A percentile compares a stretch with the other conserved stretches of the same genome.
phyloP scores from a whole-genome alignment of 345 rosid genomes.

The Aethionema arabicum region DNA sequence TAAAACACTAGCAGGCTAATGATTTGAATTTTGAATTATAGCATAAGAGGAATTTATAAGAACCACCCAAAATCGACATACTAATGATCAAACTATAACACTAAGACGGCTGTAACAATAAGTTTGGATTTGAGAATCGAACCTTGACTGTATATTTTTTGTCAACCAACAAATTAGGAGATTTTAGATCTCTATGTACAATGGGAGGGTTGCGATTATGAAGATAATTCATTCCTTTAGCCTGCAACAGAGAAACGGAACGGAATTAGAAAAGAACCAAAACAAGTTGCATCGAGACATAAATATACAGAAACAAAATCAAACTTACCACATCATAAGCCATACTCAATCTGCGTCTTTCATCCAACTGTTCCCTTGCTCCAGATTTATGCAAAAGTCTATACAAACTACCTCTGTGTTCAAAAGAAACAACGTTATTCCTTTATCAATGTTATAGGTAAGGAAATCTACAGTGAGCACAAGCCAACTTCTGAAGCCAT shows the following conservation, averaged over 20 bases:
- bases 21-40: neutral
- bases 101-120: neutral
- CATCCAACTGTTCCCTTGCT: slow-evolving; percentile 78
- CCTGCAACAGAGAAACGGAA: slow-evolving; percentile 47
- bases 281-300: slow-evolving; percentile 4
- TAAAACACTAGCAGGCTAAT: neutral
- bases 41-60: no score
- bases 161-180: slow-evolving; percentile 98
- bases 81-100: no score
- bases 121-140: slow-evolving; percentile 16
- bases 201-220: slow-evolving; percentile 92
- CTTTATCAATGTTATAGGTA: slow-evolving; percentile 13
- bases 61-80: no score
- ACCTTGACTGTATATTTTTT: slow-evolving; percentile 92
- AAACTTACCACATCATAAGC: slow-evolving; percentile 95
- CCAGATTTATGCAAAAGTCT: slow-evolving; percentile 92
- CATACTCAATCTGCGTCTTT: slow-evolving; percentile 91
- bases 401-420: slow-evolving; percentile 92
- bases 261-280: slow-evolving; percentile 10
- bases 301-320: neutral
- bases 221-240: slow-evolving; percentile 99
- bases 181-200: slow-evolving; percentile 95
- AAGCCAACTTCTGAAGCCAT: neutral
- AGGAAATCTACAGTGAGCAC: slow-evolving; percentile 1
- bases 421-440: slow-evolving; percentile 31